A percentile compares a stretch with the other conserved stretches of the same genome.
phyloP scores from a whole-genome alignment of 2,329 filamentous ascomycete species.

The Cercospora sp. region DNA sequence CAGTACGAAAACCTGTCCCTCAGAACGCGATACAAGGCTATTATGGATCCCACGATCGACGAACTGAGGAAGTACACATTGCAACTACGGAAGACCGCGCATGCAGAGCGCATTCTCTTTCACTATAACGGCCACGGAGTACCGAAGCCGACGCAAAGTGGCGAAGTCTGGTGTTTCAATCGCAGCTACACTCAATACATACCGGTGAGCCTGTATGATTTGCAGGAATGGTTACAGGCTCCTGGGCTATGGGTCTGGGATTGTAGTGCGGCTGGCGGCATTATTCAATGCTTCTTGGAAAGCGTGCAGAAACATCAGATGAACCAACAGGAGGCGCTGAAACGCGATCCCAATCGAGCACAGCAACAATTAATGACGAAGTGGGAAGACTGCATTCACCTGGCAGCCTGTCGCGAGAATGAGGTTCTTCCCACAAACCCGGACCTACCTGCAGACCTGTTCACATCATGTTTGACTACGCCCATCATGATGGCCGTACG shows the following conservation, averaged over 20 bases:
- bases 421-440: slow-evolving; percentile 96
- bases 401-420: slow-evolving; percentile 85
- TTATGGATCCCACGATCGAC: slow-evolving; percentile 92
- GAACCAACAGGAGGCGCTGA: slow-evolving; percentile 75
- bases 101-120: slow-evolving; percentile 93
- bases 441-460: slow-evolving; percentile 86
- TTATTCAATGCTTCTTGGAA: slow-evolving; percentile 89
- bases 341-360: slow-evolving; percentile 62
- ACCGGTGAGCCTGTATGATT: slow-evolving; percentile 88
- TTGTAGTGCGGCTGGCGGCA: slow-evolving; percentile 93
- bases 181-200: slow-evolving; percentile 99
- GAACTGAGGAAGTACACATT: slow-evolving; percentile 97
- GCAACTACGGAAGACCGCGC: slow-evolving; percentile 84
- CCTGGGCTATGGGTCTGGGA: slow-evolving; percentile 98
- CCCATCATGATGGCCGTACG: slow-evolving; percentile 96
- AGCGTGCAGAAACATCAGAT: slow-evolving; percentile 94
- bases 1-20: slow-evolving; percentile 96
- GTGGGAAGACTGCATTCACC: slow-evolving; percentile 85
- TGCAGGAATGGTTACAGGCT: slow-evolving; percentile 93
- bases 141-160: slow-evolving; percentile 89
- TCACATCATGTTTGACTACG: slow-evolving; percentile 92
- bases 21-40: slow-evolving; percentile 95
- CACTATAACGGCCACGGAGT: slow-evolving; percentile 99
- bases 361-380: slow-evolving; percentile 46
- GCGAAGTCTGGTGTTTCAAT: slow-evolving; percentile 99